Evolutionary conservation across 139 green algal genomes (phyloP).

Genomic region (Pseudopediastrum boryanum): DNA sequence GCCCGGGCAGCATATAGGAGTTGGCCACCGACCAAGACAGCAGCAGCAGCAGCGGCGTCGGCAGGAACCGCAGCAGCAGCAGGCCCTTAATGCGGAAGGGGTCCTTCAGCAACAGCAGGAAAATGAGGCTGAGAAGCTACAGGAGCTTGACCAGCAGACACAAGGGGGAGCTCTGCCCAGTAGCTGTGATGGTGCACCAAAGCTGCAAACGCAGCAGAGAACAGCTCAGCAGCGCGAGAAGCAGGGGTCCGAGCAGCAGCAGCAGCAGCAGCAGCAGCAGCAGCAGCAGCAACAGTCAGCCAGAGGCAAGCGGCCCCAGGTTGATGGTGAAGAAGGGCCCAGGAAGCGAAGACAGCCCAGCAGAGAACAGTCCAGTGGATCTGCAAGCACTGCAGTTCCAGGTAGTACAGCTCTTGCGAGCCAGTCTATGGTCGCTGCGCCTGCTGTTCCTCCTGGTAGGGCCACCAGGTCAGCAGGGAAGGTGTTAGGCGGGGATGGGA

Average conservation of each 20-base stretch:
- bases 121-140: background rate
- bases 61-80: background rate
- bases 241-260: background rate
- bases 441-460: too few relatives aligned
- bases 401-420: background rate
- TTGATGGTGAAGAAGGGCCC: background rate
- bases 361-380: background rate
- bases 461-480: background rate
- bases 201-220: background rate
- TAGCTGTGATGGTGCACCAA: background rate
- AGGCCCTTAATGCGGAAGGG: background rate
- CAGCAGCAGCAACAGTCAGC: background rate
- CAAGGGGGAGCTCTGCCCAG: background rate
- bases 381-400: background rate
- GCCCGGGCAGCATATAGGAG: too few relatives aligned
- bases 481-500: background rate
- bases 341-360: background rate
- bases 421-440: too few relatives aligned
- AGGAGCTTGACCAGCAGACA: background rate
- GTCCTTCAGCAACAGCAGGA: background rate
- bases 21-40: too few relatives aligned
- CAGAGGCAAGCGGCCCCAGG: background rate
- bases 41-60: background rate
- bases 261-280: conserved; percentile 1
- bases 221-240: too few relatives aligned